Percentiles rank a stretch among this genome's conserved stretches.
These are phyloP conservation scores for Hibiscus mutabilis DNA, from an alignment of 345 rosid genomes.

Conservation along the genomic window DNA sequence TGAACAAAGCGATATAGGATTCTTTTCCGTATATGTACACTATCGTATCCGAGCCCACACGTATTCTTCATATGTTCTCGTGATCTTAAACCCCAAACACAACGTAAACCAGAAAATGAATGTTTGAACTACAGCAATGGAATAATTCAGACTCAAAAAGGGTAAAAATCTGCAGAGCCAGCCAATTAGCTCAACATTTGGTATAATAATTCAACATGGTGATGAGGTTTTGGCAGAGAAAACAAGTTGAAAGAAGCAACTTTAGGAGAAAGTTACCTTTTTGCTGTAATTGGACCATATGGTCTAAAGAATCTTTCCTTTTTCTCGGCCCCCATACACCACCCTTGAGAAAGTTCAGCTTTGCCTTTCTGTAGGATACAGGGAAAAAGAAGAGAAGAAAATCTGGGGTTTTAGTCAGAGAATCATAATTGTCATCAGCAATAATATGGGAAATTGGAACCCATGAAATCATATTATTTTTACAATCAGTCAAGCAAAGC, in stretches of 20 bases:
- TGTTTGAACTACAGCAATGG: neutral
- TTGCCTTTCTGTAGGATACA: conserved; percentile 13
- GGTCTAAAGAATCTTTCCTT: conserved; percentile 8
- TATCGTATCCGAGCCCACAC: too few relatives aligned
- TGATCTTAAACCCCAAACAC: neutral
- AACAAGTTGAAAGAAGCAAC: neutral
- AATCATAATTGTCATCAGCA: neutral
- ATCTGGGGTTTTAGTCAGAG: neutral
- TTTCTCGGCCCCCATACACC: neutral
- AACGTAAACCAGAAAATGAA: neutral
- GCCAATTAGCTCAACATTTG: neutral
- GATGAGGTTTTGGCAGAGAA: neutral
- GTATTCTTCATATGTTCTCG: neutral
- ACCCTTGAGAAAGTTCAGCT: conserved; percentile 17
- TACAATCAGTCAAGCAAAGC: neutral
- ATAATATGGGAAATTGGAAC: neutral
- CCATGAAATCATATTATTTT: neutral
- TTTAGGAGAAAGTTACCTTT: neutral
- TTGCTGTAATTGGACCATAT: neutral
- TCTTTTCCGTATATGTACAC: too few relatives aligned
- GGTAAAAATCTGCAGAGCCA: neutral
- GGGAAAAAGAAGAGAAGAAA: conserved; percentile 5
- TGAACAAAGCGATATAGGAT: neutral
- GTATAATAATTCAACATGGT: conserved; percentile 4
- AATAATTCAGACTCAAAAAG: neutral